Conservation (phyloP, 495 filamentous ascomycete genomes). For the Opeltia flavorubescens region DNA sequence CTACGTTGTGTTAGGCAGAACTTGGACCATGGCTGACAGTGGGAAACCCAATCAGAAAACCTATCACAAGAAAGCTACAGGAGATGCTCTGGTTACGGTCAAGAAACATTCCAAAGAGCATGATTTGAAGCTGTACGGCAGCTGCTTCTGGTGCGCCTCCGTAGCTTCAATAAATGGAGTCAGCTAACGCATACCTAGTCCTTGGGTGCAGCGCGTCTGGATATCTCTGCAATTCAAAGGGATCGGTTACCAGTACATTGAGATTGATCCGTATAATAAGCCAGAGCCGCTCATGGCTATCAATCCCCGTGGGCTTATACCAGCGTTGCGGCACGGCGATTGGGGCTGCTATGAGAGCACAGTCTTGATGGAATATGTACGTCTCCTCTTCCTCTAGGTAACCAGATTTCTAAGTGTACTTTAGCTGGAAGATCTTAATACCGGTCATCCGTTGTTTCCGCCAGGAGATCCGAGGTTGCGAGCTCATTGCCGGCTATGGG, state of each 20-base stretch:
- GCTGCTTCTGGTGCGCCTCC: constrained; percentile 70
- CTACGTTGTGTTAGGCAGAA: neutral
- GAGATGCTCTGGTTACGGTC: constrained; percentile 57
- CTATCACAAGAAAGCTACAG: constrained; percentile 75
- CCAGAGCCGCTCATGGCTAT: constrained; percentile 65
- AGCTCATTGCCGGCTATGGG: constrained; percentile 74
- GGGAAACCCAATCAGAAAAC: constrained; percentile 43
- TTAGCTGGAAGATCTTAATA: constrained; percentile 65
- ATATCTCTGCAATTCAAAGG: constrained; percentile 83
- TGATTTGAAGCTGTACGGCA: constrained; percentile 71
- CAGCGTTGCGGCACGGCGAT: constrained; percentile 67
- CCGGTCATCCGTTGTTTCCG: constrained; percentile 49
- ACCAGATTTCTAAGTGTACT: neutral
- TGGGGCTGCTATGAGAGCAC: constrained; percentile 83
- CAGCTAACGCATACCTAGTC: constrained; percentile 26
- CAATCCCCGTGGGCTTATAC: constrained; percentile 80
- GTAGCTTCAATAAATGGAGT: neutral
- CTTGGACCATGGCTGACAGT: constrained; percentile 29
- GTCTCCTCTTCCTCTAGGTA: too few relatives aligned
- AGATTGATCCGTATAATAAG: constrained; percentile 79
- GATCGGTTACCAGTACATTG: constrained; percentile 79
- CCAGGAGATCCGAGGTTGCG: constrained; percentile 48
- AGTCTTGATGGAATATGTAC: constrained; percentile 81
- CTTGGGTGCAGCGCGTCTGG: constrained; percentile 91
- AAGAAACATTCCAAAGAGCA: constrained; percentile 54